Conservation (phyloP, 2,329 filamentous ascomycete species). For the Calonectria hawksworthii region DNA sequence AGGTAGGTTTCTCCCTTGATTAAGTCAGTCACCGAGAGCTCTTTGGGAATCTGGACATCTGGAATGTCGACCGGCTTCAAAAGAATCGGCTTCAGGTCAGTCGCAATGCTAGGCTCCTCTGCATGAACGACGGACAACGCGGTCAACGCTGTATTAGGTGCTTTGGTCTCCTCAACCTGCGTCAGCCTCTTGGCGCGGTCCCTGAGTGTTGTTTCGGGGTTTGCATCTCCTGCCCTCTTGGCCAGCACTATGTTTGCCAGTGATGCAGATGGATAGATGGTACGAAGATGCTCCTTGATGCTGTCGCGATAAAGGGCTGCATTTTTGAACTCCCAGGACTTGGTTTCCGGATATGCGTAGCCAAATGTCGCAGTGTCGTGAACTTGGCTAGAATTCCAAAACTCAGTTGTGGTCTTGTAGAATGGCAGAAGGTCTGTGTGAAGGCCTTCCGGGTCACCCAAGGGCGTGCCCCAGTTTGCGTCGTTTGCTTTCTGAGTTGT, state of each 20-base stretch:
- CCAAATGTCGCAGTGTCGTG: constrained; percentile 20
- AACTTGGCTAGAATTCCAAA: constrained; percentile 21
- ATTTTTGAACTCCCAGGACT: neutral
- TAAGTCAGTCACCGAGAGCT: neutral
- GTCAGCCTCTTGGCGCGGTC: neutral
- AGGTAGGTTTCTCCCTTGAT: neutral
- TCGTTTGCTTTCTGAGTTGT: constrained; percentile 8
- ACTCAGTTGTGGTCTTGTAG: neutral
- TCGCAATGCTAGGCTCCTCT: neutral
- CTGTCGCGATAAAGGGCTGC: neutral
- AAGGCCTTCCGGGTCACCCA: neutral
- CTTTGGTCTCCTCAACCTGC: neutral
- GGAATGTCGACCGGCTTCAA: neutral
- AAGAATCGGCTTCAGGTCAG: neutral
- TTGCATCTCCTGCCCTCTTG: neutral
- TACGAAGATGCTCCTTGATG: neutral
- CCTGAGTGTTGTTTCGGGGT: neutral
- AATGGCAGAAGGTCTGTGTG: constrained; percentile 21
- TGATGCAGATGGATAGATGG: neutral
- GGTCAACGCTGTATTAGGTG: neutral
- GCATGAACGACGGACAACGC: neutral
- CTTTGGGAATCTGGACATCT: neutral
- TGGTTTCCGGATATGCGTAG: constrained; percentile 28
- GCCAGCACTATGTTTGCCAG: neutral
- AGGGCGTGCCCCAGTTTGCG: constrained; percentile 1